These are phyloP conservation scores for Trichothecium sympodiale DNA, from an alignment of 2,329 filamentous ascomycete species.

Conservation along the genomic window DNA sequence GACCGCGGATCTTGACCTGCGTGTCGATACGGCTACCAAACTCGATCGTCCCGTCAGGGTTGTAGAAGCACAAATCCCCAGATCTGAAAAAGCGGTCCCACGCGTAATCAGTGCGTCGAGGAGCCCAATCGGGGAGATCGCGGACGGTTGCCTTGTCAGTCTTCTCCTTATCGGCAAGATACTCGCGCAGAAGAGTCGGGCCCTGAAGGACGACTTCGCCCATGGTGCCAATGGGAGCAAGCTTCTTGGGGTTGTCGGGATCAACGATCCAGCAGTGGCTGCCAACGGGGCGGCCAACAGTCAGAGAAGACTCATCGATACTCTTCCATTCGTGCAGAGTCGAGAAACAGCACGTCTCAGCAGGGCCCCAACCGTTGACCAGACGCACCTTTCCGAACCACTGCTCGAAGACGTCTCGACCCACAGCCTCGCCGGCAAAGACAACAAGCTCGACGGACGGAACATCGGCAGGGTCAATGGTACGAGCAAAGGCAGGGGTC, in stretches of 20 bases:
- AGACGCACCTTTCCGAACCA: slow-evolving; percentile 4
- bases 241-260: slow-evolving; percentile 1
- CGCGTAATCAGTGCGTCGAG: neutral
- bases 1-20: slow-evolving; percentile 3
- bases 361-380: slow-evolving; percentile 6
- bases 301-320: neutral
- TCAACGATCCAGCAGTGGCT: slow-evolving; percentile 7
- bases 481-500: slow-evolving; percentile 1
- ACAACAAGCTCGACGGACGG: slow-evolving; percentile 3
- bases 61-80: slow-evolving; percentile 2
- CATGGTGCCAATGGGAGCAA: slow-evolving; percentile 6
- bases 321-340: slow-evolving; percentile 4
- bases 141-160: slow-evolving; percentile 14
- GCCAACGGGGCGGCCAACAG: slow-evolving; percentile 5
- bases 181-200: slow-evolving; percentile 32
- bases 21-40: slow-evolving; percentile 2
- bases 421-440: slow-evolving; percentile 5
- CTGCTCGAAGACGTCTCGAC: slow-evolving; percentile 5
- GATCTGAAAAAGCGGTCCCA: neutral
- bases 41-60: slow-evolving; percentile 2
- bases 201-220: slow-evolving; percentile 10
- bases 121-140: neutral
- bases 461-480: neutral
- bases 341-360: slow-evolving; percentile 5
- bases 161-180: slow-evolving; percentile 23